These are phyloP conservation scores for Abelmoschus esculentus DNA, from an alignment of 345 rosid genomes.

Conservation along the genomic window DNA sequence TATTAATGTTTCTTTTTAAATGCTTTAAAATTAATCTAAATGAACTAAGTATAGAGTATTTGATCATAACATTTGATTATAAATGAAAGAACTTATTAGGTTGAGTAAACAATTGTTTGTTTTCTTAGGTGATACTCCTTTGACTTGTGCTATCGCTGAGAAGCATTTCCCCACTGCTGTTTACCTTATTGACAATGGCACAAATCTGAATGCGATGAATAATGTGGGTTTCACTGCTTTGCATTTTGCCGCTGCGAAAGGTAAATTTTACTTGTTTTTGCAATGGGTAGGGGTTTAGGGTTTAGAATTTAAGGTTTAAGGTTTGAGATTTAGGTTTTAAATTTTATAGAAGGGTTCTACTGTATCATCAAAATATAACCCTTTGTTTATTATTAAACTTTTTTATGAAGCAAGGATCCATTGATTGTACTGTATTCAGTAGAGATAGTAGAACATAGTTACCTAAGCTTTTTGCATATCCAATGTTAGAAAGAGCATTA, in stretches of 20 bases:
- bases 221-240: not conserved
- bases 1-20: not conserved
- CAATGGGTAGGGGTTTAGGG: no score
- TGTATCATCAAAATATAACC: no score
- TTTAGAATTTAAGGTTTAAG: no score
- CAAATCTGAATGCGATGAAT: constrained; percentile 16
- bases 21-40: no score
- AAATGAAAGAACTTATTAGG: not conserved
- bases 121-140: constrained; percentile 18
- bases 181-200: constrained; percentile 21
- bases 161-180: not conserved
- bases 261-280: not conserved
- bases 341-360: no score
- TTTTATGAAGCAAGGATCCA: not conserved
- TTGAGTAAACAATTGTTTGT: not conserved
- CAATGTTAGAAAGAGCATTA: not conserved
- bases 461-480: not conserved
- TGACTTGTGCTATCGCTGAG: constrained; percentile 3
- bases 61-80: not conserved
- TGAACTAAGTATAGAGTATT: no score
- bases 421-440: not conserved
- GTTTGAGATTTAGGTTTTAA: no score
- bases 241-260: constrained; percentile 12
- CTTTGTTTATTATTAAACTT: not conserved
- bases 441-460: not conserved